Conservation (phyloP, 441 rosid species). For the Viola pubescens region DNA sequence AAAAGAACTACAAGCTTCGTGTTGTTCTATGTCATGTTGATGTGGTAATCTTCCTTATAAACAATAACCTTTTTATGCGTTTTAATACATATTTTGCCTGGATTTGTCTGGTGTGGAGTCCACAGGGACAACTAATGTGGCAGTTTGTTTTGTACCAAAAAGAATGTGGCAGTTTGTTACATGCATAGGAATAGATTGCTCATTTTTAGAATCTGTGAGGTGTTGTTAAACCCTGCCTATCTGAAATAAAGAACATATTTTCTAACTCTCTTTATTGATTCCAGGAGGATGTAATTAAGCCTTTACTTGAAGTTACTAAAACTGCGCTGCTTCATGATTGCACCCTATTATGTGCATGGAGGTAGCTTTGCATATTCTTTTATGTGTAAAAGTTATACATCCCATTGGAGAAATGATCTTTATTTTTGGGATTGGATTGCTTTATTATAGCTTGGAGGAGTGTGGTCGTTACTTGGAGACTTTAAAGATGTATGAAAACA, state of each 20-base stretch:
- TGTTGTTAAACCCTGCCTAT: no score
- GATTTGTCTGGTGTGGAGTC: not conserved
- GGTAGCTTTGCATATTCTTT: slow-evolving; percentile 31
- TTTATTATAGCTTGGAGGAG: slow-evolving; percentile 68
- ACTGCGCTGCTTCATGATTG: slow-evolving; percentile 90
- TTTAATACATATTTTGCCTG: not conserved
- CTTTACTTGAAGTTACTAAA: slow-evolving; percentile 86
- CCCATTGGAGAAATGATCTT: slow-evolving; percentile 11
- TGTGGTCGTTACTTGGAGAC: slow-evolving; percentile 98
- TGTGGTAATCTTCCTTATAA: slow-evolving; percentile 45
- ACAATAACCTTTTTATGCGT: slow-evolving; percentile 1
- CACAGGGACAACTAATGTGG: not conserved
- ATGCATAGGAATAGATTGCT: not conserved
- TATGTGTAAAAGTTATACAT: not conserved
- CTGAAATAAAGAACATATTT: no score
- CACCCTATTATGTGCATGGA: slow-evolving; percentile 83
- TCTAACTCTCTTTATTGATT: slow-evolving; percentile 18
- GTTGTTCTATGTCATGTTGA: slow-evolving; percentile 84
- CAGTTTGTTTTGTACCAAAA: not conserved
- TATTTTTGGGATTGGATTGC: slow-evolving; percentile 8
- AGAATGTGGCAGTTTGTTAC: not conserved
- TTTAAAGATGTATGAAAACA: slow-evolving; percentile 85
- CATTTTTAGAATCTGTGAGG: no score
- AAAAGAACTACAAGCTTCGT: slow-evolving; percentile 78
- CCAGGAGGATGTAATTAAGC: slow-evolving; percentile 85